A percentile compares a stretch with the other conserved stretches of the same genome.
Evolutionary conservation across 73 alveolate species (phyloP).

Genomic region (Tetrahymena borealis): DNA sequence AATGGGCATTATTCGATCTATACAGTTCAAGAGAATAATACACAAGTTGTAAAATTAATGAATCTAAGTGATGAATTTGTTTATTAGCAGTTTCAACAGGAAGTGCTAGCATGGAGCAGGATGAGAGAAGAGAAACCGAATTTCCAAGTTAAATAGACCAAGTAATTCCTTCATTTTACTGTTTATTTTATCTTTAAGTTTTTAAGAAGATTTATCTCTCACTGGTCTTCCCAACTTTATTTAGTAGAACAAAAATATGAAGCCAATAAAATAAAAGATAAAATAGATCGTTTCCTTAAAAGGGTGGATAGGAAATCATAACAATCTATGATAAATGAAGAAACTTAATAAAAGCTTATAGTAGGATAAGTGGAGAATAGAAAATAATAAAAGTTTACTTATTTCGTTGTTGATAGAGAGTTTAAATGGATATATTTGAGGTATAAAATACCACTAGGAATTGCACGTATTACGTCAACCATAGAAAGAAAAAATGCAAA

Average conservation of each 20-base stretch:
- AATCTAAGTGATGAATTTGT: neutral
- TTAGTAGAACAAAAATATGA: neutral
- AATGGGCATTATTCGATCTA: neutral
- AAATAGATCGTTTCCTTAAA: neutral
- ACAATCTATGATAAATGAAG: too few species aligned
- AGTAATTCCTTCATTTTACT: neutral
- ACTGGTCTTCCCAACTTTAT: neutral
- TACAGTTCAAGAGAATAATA: neutral
- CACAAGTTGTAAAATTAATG: neutral
- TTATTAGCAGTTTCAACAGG: neutral
- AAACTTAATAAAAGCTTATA: too few species aligned
- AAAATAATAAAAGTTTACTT: too few species aligned
- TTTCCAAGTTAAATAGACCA: neutral
- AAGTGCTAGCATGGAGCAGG: neutral
- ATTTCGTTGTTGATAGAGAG: too few species aligned
- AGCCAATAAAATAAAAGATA: neutral
- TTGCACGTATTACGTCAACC: too few species aligned
- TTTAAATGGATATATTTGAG: too few species aligned
- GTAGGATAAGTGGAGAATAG: too few species aligned
- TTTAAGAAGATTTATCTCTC: neutral
- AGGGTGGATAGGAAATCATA: too few species aligned
- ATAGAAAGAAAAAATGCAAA: too few species aligned
- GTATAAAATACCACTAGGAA: too few species aligned
- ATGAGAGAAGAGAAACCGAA: neutral
- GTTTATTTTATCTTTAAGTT: neutral